Evolutionary conservation across 2,329 filamentous ascomycete species (phyloP).

Genomic region (Cercospora berteroae): DNA sequence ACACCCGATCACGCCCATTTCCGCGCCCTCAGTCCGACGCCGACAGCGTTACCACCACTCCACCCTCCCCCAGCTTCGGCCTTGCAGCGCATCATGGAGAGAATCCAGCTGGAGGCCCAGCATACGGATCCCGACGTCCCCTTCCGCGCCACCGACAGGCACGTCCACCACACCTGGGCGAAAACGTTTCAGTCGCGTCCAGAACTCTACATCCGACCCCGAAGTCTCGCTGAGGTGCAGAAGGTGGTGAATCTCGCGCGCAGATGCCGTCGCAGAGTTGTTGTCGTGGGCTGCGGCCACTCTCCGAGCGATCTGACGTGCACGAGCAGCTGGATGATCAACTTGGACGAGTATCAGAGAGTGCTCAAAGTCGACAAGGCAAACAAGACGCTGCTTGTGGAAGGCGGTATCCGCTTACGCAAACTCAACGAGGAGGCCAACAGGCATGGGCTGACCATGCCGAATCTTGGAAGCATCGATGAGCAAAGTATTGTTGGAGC

Average conservation of each 20-base stretch:
- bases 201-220: conserved; percentile 86
- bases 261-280: conserved; percentile 74
- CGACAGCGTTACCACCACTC: not conserved
- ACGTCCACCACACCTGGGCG: conserved; percentile 91
- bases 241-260: conserved; percentile 79
- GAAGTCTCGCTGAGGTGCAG: conserved; percentile 75
- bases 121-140: conserved; percentile 62
- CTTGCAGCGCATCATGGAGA: conserved; percentile 17
- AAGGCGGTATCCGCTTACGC: conserved; percentile 84
- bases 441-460: conserved; percentile 74
- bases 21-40: not conserved
- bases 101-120: conserved; percentile 49
- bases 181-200: conserved; percentile 85
- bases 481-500: conserved; percentile 89
- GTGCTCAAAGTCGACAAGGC: conserved; percentile 68
- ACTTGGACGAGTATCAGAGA: conserved; percentile 77
- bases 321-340: conserved; percentile 91
- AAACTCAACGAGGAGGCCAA: conserved; percentile 72
- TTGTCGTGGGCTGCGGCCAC: conserved; percentile 86
- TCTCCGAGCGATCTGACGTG: conserved; percentile 90
- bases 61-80: not conserved
- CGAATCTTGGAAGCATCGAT: conserved; percentile 92
- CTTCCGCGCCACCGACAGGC: conserved; percentile 70
- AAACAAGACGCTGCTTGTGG: conserved; percentile 67
- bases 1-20: not conserved